Conservation (phyloP, 352 stramenopile species). For the Globisporangium mamillatum region DNA sequence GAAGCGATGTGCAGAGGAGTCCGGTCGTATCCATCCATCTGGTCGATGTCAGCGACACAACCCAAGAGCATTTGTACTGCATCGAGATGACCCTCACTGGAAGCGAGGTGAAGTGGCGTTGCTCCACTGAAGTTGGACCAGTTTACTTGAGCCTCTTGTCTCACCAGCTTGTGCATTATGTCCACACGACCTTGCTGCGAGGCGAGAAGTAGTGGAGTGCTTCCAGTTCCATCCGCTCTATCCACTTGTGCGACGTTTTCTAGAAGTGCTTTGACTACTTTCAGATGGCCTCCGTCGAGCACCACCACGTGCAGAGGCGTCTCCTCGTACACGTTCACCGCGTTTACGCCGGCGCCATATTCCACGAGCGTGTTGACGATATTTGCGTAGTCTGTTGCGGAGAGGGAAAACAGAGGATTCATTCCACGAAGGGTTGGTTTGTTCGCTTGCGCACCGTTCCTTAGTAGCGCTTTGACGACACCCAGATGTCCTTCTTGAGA, state of each 20-base stretch:
- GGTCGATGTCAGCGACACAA: not conserved
- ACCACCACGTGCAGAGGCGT: not conserved
- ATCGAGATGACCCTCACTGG: not conserved
- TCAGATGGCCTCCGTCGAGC: not conserved
- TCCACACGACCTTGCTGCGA: slow-evolving; percentile 1
- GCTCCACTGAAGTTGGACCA: too few relatives aligned
- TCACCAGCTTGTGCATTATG: not conserved
- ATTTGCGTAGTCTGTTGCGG: not conserved
- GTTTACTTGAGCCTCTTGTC: not conserved
- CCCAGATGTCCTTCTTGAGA: not conserved
- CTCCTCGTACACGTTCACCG: too few relatives aligned
- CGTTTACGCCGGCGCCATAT: slow-evolving; percentile 1
- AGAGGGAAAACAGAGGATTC: not conserved
- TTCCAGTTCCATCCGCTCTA: not conserved
- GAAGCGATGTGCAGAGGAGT: slow-evolving; percentile 5
- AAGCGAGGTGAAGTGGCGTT: not conserved
- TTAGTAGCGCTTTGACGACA: not conserved
- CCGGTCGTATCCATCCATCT: not conserved
- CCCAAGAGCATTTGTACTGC: slow-evolving; percentile 7
- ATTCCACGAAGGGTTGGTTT: not conserved
- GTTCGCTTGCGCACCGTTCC: not conserved
- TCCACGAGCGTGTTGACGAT: not conserved
- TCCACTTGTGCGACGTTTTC: not conserved
- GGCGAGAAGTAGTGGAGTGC: not conserved
- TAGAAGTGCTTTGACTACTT: not conserved